Evolutionary conservation across 2,329 filamentous ascomycete genomes (phyloP), one percentile per base, ranked within the genome.

Genomic region (Talaromyces pinophilus): DNA sequence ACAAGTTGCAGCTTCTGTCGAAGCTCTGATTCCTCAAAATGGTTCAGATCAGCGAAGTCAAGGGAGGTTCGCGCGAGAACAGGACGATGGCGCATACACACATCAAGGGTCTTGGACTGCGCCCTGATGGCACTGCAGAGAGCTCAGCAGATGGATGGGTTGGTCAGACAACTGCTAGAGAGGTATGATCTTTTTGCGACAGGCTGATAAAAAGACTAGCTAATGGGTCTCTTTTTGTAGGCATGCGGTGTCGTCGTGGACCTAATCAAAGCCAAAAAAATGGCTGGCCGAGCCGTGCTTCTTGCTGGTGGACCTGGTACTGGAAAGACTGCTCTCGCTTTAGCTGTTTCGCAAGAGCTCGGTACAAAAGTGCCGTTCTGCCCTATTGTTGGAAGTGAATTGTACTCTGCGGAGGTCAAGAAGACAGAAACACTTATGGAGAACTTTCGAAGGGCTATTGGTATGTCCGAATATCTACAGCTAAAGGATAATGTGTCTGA

Each of bases 391-490:
- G 95, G 93, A 73, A 97, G 93, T 83, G 95, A 99, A 81, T 91
- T 99, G 74, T 99, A 97, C 83, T 97, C 92, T 72, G 90, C 94
- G 55, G 95, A 99, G 81, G 93, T 99, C 70, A 99, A 99, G 88
- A 99, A 99, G 88, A 99, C 95, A 60, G 95, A 99, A 81, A 91
- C 96, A 71, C 83, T 99, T 77, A 98, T 98, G 95, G 95, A 99
- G 85, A 98, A 98, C 83, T 99, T 99, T 80, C 88, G 95, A 77
- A 87, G 95, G 76, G 95, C 95, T 67, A 99, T 99, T 79, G 95
- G 94, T 86, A 81, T 59, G 76, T 48, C 54, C 11, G 19, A 7
- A 28, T 2, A 10, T 50, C 33, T n/a, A 25, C 19, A 7, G 13
- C 52, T 11, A 19, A 25, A 3, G 61, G 54, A 63, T 40, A 13